A percentile compares a stretch with the other conserved stretches of the same genome.
These are phyloP conservation scores for Gentiana macrophylla DNA, from an alignment of 257 asterid genomes.

Conservation along the genomic window DNA sequence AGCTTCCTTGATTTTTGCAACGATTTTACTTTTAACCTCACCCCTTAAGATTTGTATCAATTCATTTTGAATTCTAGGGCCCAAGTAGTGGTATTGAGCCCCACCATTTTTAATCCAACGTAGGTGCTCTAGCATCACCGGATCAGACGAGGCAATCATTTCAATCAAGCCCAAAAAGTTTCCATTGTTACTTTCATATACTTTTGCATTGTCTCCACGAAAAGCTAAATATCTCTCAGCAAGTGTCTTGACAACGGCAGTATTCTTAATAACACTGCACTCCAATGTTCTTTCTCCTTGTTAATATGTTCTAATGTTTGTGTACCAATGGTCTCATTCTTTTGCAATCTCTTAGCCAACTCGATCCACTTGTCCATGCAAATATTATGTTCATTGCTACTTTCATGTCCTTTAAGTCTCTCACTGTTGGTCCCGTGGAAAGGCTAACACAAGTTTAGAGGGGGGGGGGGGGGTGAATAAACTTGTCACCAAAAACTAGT, in stretches of 20 bases:
- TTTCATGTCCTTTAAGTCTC: slow-evolving; percentile 3
- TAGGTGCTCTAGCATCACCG: background rate
- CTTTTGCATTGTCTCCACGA: background rate
- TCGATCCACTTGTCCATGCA: background rate
- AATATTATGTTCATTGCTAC: background rate
- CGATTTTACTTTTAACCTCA: background rate
- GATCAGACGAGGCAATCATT: background rate
- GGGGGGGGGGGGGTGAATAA: no score
- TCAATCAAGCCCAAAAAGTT: background rate
- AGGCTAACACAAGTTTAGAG: no score
- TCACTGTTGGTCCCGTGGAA: background rate
- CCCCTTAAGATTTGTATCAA: background rate
- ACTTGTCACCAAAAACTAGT: no score
- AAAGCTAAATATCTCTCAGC: background rate
- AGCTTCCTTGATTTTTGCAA: background rate
- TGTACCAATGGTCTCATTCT: background rate
- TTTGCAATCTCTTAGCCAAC: background rate
- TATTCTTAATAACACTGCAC: no score
- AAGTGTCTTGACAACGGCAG: no score
- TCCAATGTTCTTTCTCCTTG: no score
- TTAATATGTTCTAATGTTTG: no score
- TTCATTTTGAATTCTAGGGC: no score
- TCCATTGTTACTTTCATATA: background rate
- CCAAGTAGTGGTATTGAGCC: no score
- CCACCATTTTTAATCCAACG: background rate